These are phyloP conservation scores for Calonectria henricotiae DNA, from an alignment of 2,329 filamentous ascomycete genomes.

Conservation along the genomic window DNA sequence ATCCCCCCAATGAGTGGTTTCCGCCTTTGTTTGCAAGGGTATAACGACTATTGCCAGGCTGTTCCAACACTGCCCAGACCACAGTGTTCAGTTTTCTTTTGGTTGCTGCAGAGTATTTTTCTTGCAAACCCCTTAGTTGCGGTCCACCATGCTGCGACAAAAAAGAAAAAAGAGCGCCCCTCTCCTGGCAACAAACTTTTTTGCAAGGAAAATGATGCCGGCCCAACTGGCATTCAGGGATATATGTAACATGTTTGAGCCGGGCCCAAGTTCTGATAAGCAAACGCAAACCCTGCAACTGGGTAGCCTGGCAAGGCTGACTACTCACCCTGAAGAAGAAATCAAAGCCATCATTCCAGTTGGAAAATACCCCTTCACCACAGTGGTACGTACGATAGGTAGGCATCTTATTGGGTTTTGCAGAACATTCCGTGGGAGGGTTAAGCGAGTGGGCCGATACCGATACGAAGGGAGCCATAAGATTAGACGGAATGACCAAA, in stretches of 20 bases:
- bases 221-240: background rate
- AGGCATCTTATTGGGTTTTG: constrained; percentile 16
- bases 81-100: background rate
- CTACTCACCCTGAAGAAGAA: background rate
- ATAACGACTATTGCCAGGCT: too few relatives aligned
- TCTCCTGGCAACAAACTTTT: constrained; percentile 11
- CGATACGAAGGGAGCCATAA: constrained; percentile 4
- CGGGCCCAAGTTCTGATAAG: background rate
- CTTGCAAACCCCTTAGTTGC: background rate
- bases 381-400: background rate
- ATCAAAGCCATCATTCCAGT: background rate
- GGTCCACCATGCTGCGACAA: constrained; percentile 8
- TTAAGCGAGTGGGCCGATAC: background rate
- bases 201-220: constrained; percentile 3
- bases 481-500: constrained; percentile 11
- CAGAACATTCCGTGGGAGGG: constrained; percentile 21
- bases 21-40: constrained; percentile 10
- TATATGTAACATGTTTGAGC: background rate
- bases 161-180: constrained; percentile 4
- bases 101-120: background rate
- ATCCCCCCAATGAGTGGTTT: background rate
- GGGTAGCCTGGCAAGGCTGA: background rate
- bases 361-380: too few relatives aligned
- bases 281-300: background rate
- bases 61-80: background rate